Evolutionary conservation across 345 rosid species (phyloP), one percentile per base, ranked within the genome.

Genomic region (Luvunga scandens): DNA sequence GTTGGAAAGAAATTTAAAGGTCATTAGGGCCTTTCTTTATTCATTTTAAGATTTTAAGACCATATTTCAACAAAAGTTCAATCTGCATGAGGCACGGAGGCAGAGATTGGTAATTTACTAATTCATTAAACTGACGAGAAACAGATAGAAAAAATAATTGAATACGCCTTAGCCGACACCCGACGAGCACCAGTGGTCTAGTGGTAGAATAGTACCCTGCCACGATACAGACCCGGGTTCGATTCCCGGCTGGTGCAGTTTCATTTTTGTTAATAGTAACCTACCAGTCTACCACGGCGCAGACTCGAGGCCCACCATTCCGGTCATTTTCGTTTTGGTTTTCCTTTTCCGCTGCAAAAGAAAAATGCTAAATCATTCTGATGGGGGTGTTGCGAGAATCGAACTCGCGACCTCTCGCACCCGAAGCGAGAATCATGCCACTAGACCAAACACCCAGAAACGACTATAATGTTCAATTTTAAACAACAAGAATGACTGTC

Each of bases 371-470:
- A 39, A 24, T 1, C 50, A 13, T n/a, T 36, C 48, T n/a, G 7
- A 8, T 0, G 92, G 98, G n/a, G 98, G 93, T 87, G 93, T 92
- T 91, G 90, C 91, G 90, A 90, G 93, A 91, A 90, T 90, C 95
- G 95, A 95, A 93, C 98, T 88, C 95, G 82, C 88, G 92, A 86
- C 94, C 97, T 90, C 93, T 90, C 90, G 95, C 95, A 93, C 93
- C 97, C 94, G 94, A 93, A 93, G 94, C 93, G 91, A 93, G 95
- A 94, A 91, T 93, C 97, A 93, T 89, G 88, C 95, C 97, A 91
- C 97, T 89, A 90, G 94, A 92, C 95, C 92, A 94, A 91, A 89
- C 93, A 89, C 90, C 92, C 90, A 4, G 13, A 0, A 0, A 10
- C 10, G 4, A 8, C 2, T n/a, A n/a, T n/a, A n/a, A 8, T 38